Percentiles rank a stretch among this genome's conserved stretches.
These are phyloP conservation scores for Ramichloridium luteum DNA, from an alignment of 2,329 filamentous ascomycete genomes.

Conservation along the genomic window DNA sequence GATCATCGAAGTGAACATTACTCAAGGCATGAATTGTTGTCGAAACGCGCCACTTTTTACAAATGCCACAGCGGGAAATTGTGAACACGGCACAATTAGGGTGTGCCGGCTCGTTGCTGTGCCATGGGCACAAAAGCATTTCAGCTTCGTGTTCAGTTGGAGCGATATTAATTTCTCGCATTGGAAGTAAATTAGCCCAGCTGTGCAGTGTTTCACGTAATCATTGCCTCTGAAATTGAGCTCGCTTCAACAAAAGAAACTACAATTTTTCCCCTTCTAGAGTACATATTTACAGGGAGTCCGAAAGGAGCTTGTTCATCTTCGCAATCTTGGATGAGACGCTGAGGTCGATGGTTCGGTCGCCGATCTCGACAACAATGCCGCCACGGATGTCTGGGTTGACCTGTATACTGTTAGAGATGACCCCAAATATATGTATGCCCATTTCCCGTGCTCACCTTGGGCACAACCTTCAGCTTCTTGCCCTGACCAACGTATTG, in stretches of 20 bases:
- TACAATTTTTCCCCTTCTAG: not conserved
- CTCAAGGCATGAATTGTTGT: no score
- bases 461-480: constrained; percentile 95
- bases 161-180: no score
- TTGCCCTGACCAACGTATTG: constrained; percentile 78
- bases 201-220: no score
- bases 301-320: constrained; percentile 98
- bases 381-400: constrained; percentile 91
- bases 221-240: no score
- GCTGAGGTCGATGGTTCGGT: constrained; percentile 95
- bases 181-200: no score
- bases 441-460: constrained; percentile 33
- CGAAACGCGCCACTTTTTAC: no score
- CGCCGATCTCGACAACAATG: constrained; percentile 88
- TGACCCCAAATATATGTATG: not conserved
- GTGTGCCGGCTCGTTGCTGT: no score
- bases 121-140: no score
- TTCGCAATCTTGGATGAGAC: constrained; percentile 89
- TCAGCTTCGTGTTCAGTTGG: no score
- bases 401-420: constrained; percentile 43
- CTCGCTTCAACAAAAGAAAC: not conserved
- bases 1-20: no score
- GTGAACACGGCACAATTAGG: no score
- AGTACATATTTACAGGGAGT: constrained; percentile 72
- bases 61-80: no score